Conservation (phyloP, 2,329 filamentous ascomycete genomes). For the Alternaria incomplexa region DNA sequence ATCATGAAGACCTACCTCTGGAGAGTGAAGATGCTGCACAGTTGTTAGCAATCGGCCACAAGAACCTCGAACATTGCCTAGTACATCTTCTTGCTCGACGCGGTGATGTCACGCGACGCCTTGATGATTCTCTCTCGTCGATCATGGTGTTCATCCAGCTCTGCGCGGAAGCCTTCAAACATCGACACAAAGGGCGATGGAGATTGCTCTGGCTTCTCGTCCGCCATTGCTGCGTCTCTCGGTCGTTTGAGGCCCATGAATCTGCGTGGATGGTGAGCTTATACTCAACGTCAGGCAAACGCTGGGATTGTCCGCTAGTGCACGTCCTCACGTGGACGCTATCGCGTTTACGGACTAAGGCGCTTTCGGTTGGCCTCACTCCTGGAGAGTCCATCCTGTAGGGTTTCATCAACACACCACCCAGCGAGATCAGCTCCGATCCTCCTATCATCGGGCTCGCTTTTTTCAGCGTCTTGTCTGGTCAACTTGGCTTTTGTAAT, state of each 20-base stretch:
- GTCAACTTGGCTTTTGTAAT: not conserved
- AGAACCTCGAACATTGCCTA: slow-evolving; percentile 21
- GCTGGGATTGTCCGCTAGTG: slow-evolving; percentile 20
- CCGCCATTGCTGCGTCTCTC: slow-evolving; percentile 45
- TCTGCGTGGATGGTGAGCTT: slow-evolving; percentile 11
- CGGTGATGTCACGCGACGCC: slow-evolving; percentile 89
- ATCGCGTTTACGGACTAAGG: slow-evolving; percentile 23
- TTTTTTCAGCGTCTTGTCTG: not conserved
- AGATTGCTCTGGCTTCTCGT: slow-evolving; percentile 37
- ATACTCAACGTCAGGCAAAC: slow-evolving; percentile 30
- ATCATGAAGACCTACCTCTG: slow-evolving; percentile 64
- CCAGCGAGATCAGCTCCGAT: not conserved
- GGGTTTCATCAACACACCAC: not conserved
- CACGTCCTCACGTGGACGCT: slow-evolving; percentile 30
- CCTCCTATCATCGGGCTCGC: not conserved
- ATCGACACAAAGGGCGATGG: slow-evolving; percentile 65
- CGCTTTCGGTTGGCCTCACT: slow-evolving; percentile 21
- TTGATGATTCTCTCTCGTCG: slow-evolving; percentile 89
- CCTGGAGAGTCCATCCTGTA: slow-evolving; percentile 1
- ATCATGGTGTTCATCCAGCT: slow-evolving; percentile 94
- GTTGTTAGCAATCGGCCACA: slow-evolving; percentile 16
- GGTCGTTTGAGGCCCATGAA: slow-evolving; percentile 41
- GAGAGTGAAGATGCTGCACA: slow-evolving; percentile 76
- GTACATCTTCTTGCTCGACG: slow-evolving; percentile 95
- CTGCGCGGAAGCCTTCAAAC: slow-evolving; percentile 84